These are phyloP conservation scores for Wickerhamomyces pijperi DNA, from an alignment of 805 yeast genomes.

Conservation along the genomic window DNA sequence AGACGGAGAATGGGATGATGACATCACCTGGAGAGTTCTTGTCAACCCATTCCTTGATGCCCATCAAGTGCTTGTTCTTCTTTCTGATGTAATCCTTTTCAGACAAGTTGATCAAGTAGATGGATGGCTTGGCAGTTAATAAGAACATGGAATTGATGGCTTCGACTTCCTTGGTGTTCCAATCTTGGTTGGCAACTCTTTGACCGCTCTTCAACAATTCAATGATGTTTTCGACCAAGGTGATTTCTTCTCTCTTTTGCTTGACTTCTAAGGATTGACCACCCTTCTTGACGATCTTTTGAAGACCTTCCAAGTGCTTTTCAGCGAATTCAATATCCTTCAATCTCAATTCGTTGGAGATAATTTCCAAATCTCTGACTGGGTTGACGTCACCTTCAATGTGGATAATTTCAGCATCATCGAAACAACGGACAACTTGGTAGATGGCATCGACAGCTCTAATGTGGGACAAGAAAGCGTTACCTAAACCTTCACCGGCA, in stretches of 20 bases:
- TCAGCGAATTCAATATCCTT: conserved; percentile 93
- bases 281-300: conserved; percentile 75
- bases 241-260: conserved; percentile 77
- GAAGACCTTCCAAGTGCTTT: conserved; percentile 69
- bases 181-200: conserved; percentile 76
- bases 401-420: conserved; percentile 95
- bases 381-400: conserved; percentile 97
- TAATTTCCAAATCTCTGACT: conserved; percentile 85
- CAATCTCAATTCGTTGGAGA: conserved; percentile 82
- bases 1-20: conserved; percentile 88
- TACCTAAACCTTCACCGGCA: conserved; percentile 96
- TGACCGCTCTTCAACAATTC: conserved; percentile 71
- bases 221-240: conserved; percentile 62
- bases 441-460: conserved; percentile 96
- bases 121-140: conserved; percentile 91
- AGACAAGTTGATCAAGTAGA: conserved; percentile 81
- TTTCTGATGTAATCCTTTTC: conserved; percentile 82
- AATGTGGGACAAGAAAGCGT: conserved; percentile 91
- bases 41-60: conserved; percentile 87
- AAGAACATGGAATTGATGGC: conserved; percentile 75
- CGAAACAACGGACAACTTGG: conserved; percentile 96
- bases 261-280: conserved; percentile 85
- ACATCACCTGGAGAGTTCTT: conserved; percentile 78
- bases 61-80: conserved; percentile 75
- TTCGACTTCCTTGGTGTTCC: conserved; percentile 90